Base-by-base conservation (phyloP, 1,284 basidiomycete genomes). In the Boletus sp. region DNA sequence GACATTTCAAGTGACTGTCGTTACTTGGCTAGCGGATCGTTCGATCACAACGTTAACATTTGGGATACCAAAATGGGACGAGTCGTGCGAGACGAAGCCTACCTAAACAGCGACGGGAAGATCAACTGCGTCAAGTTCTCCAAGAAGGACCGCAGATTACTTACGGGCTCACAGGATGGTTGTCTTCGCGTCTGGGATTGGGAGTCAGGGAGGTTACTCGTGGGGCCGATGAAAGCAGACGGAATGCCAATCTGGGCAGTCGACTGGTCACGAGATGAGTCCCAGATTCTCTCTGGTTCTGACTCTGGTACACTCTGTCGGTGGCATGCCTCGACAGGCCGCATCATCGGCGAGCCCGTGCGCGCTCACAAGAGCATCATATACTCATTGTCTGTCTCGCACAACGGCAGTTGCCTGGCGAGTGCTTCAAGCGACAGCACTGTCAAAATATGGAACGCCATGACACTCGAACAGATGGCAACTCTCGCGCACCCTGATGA, bases 41-140 rank as follows among this genome's bases (percentile, higher is more conserved):
- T 74, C 60, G 69, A 71, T 72, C 71, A 74, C 67, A 71, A 64
- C 23, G 53, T 71, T 37, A 73, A 71, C 67, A 17, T 71, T 43
- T 71, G 69, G 69, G 64, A 73, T 60, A 71, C 69, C 65, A 53
- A 61, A 69, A 71, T 56, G 37, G 70, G 71, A 55, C 57, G 52
- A 54, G 49, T 72, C 55, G 65, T 70, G 54, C 59, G 63, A 60
- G 60, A 73, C 55, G 60, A 74, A 57, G 49, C 58, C 38, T 59
- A 44, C 60, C 65, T 71, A 35, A 66, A 51, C 19, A 72, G 65
- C 19, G 70, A 74, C 46, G 46, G 58, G 56, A 9, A 63, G 65
- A 74, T 71, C 65, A 71, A 68, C 62, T 74, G 71, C 59, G 67
- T 66, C 69, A 71, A 71, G 46, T 64, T 74, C 54, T 73, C 69